Conservation (phyloP, 371 early-diverging fungal species). For the Blastocladiella emersonii region DNA sequence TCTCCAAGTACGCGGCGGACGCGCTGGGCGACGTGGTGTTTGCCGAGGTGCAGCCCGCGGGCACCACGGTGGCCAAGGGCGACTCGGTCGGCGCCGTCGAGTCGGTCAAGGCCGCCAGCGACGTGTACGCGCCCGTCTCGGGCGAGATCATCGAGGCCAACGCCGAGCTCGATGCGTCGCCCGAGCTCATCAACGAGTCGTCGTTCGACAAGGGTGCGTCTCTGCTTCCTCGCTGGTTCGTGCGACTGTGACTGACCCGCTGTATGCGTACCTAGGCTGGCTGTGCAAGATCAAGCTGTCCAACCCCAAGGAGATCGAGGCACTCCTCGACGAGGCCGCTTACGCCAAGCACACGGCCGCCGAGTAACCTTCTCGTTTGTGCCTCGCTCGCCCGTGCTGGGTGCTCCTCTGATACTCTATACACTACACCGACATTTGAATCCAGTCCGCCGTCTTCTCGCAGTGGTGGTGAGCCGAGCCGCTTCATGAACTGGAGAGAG, state of each 20-base stretch:
- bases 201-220: constrained; percentile 60
- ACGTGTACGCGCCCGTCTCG: constrained; percentile 76
- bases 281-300: constrained; percentile 77
- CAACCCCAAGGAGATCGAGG: constrained; percentile 45
- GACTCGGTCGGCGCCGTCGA: constrained; percentile 76
- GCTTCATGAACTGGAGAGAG: too few species aligned
- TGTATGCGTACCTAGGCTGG: constrained; percentile 50
- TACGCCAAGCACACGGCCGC: constrained; percentile 31
- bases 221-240: constrained; percentile 2
- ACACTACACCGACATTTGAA: too few species aligned
- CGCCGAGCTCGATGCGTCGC: constrained; percentile 39
- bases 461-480: too few species aligned
- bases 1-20: constrained; percentile 82
- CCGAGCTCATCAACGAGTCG: constrained; percentile 58
- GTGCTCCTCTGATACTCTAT: too few species aligned
- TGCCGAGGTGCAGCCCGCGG: constrained; percentile 64
- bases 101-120: constrained; percentile 89
- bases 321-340: constrained; percentile 52
- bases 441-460: too few species aligned
- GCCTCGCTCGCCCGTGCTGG: not conserved
- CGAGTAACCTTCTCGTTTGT: constrained; percentile 7
- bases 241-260: not conserved
- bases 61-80: constrained; percentile 33
- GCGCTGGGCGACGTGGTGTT: constrained; percentile 91
- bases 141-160: constrained; percentile 76